Percentiles rank a stretch among this genome's conserved stretches.
These are phyloP conservation scores for Fusarium sambucinum DNA, from an alignment of 2,329 filamentous ascomycete species.

Conservation along the genomic window DNA sequence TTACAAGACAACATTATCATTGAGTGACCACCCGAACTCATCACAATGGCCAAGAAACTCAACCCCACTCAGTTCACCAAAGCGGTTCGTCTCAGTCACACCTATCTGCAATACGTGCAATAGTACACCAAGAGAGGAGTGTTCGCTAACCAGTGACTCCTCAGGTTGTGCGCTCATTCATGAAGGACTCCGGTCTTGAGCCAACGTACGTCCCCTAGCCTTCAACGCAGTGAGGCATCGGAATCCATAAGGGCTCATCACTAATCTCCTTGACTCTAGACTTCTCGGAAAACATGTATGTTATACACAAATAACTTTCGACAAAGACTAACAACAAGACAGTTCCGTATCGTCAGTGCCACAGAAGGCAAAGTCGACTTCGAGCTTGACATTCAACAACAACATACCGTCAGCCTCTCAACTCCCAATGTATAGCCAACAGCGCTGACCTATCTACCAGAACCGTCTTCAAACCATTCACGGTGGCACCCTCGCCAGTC, in stretches of 20 bases:
- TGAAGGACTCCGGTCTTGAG: constrained; percentile 86
- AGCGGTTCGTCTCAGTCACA: constrained; percentile 46
- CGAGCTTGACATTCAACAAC: constrained; percentile 78
- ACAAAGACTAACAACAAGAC: neutral
- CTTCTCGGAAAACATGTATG: constrained; percentile 49
- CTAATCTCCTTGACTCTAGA: constrained; percentile 32
- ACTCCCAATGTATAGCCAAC: rapidly evolving
- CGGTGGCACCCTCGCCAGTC: constrained; percentile 81
- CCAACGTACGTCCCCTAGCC: constrained; percentile 72
- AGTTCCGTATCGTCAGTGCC: constrained; percentile 77
- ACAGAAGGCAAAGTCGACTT: constrained; percentile 77
- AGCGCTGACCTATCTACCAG: constrained; percentile 54
- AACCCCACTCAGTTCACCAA: constrained; percentile 53
- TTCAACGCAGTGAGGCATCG: neutral
- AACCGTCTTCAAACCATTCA: constrained; percentile 83
- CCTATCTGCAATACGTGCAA: neutral
- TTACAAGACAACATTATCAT: neutral
- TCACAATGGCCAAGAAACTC: constrained; percentile 52
- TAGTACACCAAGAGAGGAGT: neutral
- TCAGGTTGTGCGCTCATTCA: constrained; percentile 87
- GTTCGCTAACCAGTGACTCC: neutral
- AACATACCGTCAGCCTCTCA: constrained; percentile 74
- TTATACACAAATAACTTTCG: rapidly evolving
- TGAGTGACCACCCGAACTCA: neutral
- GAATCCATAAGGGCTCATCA: neutral